Conservation (phyloP, 352 stramenopile species). For the Phytopythium oedochilum region DNA sequence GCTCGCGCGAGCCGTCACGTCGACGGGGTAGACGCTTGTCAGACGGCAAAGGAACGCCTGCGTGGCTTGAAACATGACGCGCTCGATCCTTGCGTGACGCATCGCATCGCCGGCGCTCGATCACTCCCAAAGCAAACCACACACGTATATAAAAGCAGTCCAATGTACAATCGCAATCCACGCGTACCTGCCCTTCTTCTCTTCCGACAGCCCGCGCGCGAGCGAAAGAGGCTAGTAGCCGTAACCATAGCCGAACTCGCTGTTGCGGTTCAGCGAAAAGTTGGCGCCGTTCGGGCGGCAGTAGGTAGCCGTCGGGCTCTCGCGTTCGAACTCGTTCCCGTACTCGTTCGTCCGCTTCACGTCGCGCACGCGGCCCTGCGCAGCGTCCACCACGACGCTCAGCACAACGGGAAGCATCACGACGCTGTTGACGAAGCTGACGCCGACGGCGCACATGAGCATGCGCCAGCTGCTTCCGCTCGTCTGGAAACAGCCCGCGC, state of each 20-base stretch:
- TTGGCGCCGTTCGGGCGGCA: conserved; percentile 3
- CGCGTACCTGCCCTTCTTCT: too few species aligned
- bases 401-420: conserved; percentile 37
- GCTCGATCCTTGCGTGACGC: too few species aligned
- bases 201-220: neutral
- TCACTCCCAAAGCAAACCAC: neutral
- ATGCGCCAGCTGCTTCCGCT: conserved; percentile 40
- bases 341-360: conserved; percentile 35
- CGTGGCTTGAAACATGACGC: neutral
- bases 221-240: neutral
- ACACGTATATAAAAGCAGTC: neutral
- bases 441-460: conserved; percentile 30
- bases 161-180: conserved; percentile 1
- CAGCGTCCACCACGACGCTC: conserved; percentile 37
- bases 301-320: conserved; percentile 30
- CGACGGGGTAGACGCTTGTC: neutral
- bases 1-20: conserved; percentile 29
- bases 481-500: conserved; percentile 32
- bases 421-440: conserved; percentile 25
- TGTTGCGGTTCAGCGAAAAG: neutral
- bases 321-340: conserved; percentile 23
- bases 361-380: conserved; percentile 28
- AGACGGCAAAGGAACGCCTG: neutral
- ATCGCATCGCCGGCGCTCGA: neutral
- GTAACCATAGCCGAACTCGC: conserved; percentile 3